Evolutionary conservation across 2,329 filamentous ascomycete species (phyloP), one percentile per base, ranked within the genome.

Genomic region (Calonectria pseudoreteaudii): DNA sequence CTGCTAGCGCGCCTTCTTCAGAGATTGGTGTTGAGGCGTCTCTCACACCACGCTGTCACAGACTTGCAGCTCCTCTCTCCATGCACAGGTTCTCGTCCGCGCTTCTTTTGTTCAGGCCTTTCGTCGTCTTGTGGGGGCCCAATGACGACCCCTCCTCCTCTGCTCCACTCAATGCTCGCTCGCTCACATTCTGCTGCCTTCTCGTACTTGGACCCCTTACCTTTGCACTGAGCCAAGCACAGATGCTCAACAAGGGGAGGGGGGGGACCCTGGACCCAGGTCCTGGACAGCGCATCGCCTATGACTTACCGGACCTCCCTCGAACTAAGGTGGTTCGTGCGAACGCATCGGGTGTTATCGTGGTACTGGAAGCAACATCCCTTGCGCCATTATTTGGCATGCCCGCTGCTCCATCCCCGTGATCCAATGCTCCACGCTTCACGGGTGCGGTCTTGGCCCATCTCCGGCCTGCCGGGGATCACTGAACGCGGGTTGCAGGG

Each of bases 281-380:
- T 69, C 71, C 70, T 73, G 70, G 65, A 70, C 74, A 74, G 60
- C 66, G 72, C 73, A 72, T 73, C 73, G 68, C 75, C 68, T 73
- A 70, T 78, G 76, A 78, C 77, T 73, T 76, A 72, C 73, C 73
- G 69, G 56, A 78, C 73, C 62, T 79, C 76, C 72, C 72, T 80
- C 76, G 76, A 80, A 78, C 79, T 76, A 75, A 75, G 69, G 75
- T 74, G 74, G 78, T 80, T 80, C 75, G 75, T 78, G 77, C 75
- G 75, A 80, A 80, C 74, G 58, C 77, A 71, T 74, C 73, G 76
- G 74, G 75, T 77, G 72, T 74, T 77, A 71, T 74, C 71, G 74
- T 75, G 69, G 68, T 67, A 66, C 68, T 76, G 72, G 71, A 73
- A 76, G 74, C 71, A 73, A 71, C 64, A 71, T 75, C 68, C 68